Evolutionary conservation across 83 land plant genomes (phyloP).

Genomic region (Thuja plicata): DNA sequence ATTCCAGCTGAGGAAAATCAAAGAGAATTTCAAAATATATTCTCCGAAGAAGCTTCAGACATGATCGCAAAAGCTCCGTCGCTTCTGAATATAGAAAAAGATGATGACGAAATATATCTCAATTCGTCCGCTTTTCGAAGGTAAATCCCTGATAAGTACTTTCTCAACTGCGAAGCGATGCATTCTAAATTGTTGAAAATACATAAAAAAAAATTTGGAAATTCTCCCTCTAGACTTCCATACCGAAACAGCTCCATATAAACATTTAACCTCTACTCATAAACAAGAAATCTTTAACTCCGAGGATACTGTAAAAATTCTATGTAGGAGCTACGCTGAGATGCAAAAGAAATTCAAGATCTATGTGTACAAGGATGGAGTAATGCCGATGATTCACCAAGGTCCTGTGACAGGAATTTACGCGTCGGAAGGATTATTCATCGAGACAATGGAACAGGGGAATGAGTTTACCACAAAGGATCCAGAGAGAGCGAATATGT

Average conservation of each 20-base stretch:
- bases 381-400: conserved; percentile 48
- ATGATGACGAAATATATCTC: not conserved
- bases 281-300: too few relatives aligned
- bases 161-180: not conserved
- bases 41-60: not conserved
- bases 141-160: not conserved
- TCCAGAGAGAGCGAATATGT: conserved; percentile 33
- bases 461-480: conserved; percentile 38
- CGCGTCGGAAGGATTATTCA: conserved; percentile 48
- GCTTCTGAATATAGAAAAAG: too few relatives aligned
- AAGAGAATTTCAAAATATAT: not conserved
- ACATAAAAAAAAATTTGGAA: not conserved
- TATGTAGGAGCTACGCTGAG: conserved; percentile 2
- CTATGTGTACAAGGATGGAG: conserved; percentile 43
- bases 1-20: not conserved
- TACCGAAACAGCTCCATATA: not conserved
- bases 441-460: conserved; percentile 42
- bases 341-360: conserved; percentile 29
- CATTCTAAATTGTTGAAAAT: not conserved
- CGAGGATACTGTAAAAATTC: too few relatives aligned
- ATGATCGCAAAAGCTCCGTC: not conserved
- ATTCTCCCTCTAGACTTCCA: not conserved
- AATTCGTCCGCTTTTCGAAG: not conserved
- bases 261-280: not conserved
- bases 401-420: conserved; percentile 54